Evolutionary conservation across 2,329 filamentous ascomycete genomes (phyloP).

Genomic region (Eutypa lata): DNA sequence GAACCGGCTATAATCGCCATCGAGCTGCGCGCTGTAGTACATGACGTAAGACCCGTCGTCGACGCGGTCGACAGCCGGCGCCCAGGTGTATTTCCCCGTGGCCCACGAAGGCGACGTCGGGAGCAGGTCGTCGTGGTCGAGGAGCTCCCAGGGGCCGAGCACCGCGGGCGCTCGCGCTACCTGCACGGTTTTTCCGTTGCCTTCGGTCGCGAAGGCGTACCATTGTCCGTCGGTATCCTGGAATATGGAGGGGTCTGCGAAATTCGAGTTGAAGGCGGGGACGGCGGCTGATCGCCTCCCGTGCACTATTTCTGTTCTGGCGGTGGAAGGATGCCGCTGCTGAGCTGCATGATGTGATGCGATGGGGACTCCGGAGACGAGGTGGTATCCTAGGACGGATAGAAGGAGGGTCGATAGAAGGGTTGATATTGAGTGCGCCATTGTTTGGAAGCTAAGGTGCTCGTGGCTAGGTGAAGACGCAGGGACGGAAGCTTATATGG

Average conservation of each 20-base stretch:
- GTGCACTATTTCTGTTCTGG: background rate
- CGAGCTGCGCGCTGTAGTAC: slow-evolving; percentile 54
- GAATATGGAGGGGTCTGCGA: slow-evolving; percentile 54
- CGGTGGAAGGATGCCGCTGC: background rate
- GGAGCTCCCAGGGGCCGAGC: slow-evolving; percentile 42
- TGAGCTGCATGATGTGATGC: background rate
- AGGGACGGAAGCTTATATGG: too few relatives aligned
- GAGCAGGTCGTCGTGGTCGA: slow-evolving; percentile 49
- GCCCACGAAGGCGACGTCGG: slow-evolving; percentile 52
- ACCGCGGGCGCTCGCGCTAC: slow-evolving; percentile 49
- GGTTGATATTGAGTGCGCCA: too few relatives aligned
- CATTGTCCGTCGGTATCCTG: slow-evolving; percentile 44
- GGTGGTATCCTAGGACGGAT: too few relatives aligned
- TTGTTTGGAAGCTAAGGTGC: too few relatives aligned
- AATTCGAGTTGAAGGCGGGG: slow-evolving; percentile 38
- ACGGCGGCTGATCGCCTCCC: slow-evolving; percentile 1
- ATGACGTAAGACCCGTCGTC: slow-evolving; percentile 53
- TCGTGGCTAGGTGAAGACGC: too few relatives aligned
- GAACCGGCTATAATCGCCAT: slow-evolving; percentile 21
- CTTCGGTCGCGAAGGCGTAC: slow-evolving; percentile 57
- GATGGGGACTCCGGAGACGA: too few relatives aligned
- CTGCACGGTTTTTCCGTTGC: slow-evolving; percentile 49
- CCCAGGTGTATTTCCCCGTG: slow-evolving; percentile 53
- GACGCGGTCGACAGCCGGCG: slow-evolving; percentile 55
- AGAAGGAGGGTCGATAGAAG: too few relatives aligned